phyloP scores from a whole-genome alignment of 352 stramenopile genomes.

The Pythium pyrilobum region DNA sequence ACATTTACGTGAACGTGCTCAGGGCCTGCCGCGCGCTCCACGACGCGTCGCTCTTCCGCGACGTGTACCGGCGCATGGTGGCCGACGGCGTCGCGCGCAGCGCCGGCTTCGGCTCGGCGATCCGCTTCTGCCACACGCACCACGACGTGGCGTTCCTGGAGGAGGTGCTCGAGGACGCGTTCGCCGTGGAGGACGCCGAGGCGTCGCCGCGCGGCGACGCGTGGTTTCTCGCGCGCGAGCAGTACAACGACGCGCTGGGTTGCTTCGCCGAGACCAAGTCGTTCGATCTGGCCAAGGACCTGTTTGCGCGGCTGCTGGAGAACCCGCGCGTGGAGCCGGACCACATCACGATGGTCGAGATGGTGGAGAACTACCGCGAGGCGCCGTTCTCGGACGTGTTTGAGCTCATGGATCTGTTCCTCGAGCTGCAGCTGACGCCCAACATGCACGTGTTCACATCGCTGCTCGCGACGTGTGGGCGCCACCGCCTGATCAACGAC shows the following conservation, averaged over 20 bases:
- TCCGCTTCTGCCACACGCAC: slow-evolving; percentile 51
- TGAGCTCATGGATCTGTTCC: slow-evolving; percentile 62
- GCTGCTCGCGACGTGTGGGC: slow-evolving; percentile 60
- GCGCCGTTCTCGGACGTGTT: slow-evolving; percentile 61
- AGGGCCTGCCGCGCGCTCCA: slow-evolving; percentile 37
- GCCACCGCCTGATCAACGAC: slow-evolving; percentile 46
- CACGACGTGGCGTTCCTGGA: slow-evolving; percentile 51
- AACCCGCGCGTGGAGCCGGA: slow-evolving; percentile 51
- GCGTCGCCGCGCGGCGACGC: slow-evolving; percentile 1
- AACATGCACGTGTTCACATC: slow-evolving; percentile 77
- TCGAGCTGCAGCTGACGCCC: slow-evolving; percentile 44
- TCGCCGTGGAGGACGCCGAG: slow-evolving; percentile 29
- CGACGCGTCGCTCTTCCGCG: slow-evolving; percentile 36
- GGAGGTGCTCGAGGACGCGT: slow-evolving; percentile 53
- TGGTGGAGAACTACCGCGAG: slow-evolving; percentile 65
- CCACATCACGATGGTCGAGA: slow-evolving; percentile 73
- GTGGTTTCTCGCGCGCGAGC: slow-evolving; percentile 58
- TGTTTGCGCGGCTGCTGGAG: slow-evolving; percentile 58
- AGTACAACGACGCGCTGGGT: slow-evolving; percentile 77
- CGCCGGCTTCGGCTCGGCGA: slow-evolving; percentile 59
- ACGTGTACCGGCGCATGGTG: slow-evolving; percentile 55
- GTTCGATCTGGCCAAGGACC: slow-evolving; percentile 46
- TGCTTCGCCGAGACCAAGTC: slow-evolving; percentile 49
- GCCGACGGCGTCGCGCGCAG: slow-evolving; percentile 39
- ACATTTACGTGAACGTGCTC: slow-evolving; percentile 76